Evolutionary conservation across 345 rosid genomes (phyloP).

Genomic region (Corymbia maculata): DNA sequence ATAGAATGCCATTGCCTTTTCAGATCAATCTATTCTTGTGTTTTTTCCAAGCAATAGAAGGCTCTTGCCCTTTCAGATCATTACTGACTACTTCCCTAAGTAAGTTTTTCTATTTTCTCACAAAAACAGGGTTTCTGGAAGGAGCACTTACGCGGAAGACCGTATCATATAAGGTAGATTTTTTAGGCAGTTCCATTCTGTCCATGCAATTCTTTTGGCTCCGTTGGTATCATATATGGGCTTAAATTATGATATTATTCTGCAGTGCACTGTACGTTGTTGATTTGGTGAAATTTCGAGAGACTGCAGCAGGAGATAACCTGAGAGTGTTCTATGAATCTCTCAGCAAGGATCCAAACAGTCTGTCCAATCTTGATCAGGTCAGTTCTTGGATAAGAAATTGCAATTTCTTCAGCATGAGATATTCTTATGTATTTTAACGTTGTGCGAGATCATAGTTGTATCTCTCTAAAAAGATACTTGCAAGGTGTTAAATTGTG

Average conservation of each 20-base stretch:
- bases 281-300: conserved; percentile 87
- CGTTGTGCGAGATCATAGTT: neutral
- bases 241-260: conserved; percentile 8
- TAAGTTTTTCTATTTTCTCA: neutral
- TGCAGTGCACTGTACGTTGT: conserved; percentile 94
- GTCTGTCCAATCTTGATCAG: conserved; percentile 95
- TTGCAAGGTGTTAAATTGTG: neutral
- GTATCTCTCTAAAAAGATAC: neutral
- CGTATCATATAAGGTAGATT: conserved; percentile 91
- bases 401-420: neutral
- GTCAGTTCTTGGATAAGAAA: conserved; percentile 12
- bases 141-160: conserved; percentile 86
- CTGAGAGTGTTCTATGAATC: conserved; percentile 94
- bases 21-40: neutral
- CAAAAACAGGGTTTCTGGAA: conserved; percentile 88
- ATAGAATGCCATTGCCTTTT: neutral
- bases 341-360: conserved; percentile 99
- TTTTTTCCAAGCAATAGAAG: neutral
- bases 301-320: conserved; percentile 98
- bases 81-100: neutral
- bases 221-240: neutral
- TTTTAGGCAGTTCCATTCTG: neutral
- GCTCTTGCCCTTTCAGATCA: neutral
- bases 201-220: neutral
- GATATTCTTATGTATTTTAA: neutral